A percentile compares a stretch with the other conserved stretches of the same genome.
Conservation (phyloP, 345 rosid genomes). For the Linum lewisii region DNA sequence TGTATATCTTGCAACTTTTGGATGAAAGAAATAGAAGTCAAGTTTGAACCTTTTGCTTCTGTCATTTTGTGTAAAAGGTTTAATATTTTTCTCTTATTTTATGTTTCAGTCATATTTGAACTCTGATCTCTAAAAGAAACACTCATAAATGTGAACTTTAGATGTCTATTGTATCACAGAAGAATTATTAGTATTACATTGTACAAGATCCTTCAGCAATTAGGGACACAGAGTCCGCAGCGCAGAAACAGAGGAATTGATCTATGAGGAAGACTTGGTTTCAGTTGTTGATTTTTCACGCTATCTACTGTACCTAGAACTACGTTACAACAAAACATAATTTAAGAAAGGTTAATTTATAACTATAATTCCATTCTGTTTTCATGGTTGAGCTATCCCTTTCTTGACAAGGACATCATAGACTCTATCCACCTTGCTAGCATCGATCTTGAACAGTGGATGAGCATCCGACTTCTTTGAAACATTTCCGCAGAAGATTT, state of each 20-base stretch:
- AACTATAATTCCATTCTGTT: not conserved
- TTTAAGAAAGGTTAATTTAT: no score
- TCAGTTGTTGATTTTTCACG: not conserved
- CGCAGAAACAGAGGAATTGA: not conserved
- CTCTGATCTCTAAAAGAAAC: no score
- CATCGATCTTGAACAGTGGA: constrained; percentile 66
- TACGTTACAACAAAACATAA: not conserved
- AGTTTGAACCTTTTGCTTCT: no score
- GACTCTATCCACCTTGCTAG: constrained; percentile 70
- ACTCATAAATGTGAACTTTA: no score
- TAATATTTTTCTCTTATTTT: no score
- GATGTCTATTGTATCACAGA: no score
- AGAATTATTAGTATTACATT: no score
- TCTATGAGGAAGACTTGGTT: not conserved
- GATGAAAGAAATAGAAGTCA: not conserved
- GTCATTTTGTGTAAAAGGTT: no score
- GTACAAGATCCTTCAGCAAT: no score
- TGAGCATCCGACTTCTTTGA: constrained; percentile 70
- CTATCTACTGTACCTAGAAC: not conserved
- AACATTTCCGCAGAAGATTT: constrained; percentile 67
- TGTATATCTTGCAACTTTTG: not conserved
- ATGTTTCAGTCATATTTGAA: no score
- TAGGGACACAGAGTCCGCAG: not conserved
- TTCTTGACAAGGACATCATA: constrained; percentile 91
- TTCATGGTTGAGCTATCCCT: constrained; percentile 66